Evolutionary conservation across 2,329 filamentous ascomycete species (phyloP).

Genomic region (Furcasterigmium furcatum): DNA sequence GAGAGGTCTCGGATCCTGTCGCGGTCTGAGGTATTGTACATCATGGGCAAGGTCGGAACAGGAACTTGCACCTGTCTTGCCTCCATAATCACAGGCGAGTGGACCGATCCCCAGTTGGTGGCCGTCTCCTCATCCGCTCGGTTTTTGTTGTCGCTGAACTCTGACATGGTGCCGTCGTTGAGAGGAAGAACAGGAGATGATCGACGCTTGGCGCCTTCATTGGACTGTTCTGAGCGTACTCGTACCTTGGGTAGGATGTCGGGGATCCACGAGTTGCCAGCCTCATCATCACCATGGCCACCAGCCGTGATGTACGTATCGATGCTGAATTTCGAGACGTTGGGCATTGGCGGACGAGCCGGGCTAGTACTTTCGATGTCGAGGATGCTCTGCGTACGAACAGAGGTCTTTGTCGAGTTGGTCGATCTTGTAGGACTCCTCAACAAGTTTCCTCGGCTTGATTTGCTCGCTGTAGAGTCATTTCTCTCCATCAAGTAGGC

Average conservation of each 20-base stretch:
- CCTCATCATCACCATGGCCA: conserved; percentile 26
- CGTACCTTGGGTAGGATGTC: conserved; percentile 17
- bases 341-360: conserved; percentile 7
- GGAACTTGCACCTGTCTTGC: conserved; percentile 36
- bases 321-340: conserved; percentile 24
- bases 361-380: conserved; percentile 30
- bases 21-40: not conserved
- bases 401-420: conserved; percentile 30
- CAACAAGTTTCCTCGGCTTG: not conserved
- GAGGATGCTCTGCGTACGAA: conserved; percentile 36
- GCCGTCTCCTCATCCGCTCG: conserved; percentile 36
- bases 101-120: conserved; percentile 47
- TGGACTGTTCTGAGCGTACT: conserved; percentile 6
- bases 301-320: conserved; percentile 15
- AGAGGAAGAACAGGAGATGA: conserved; percentile 49
- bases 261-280: conserved; percentile 33
- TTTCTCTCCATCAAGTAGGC: conserved; percentile 20
- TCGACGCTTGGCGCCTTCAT: conserved; percentile 33
- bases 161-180: conserved; percentile 27
- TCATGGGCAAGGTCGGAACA: conserved; percentile 7
- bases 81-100: conserved; percentile 43
- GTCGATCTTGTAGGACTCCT: conserved; percentile 23
- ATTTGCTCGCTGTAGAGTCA: conserved; percentile 6
- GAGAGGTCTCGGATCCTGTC: conserved; percentile 6
- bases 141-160: conserved; percentile 27